Evolutionary conservation across 2,329 filamentous ascomycete genomes (phyloP).

Genomic region (Magnaporthiopsis poae): DNA sequence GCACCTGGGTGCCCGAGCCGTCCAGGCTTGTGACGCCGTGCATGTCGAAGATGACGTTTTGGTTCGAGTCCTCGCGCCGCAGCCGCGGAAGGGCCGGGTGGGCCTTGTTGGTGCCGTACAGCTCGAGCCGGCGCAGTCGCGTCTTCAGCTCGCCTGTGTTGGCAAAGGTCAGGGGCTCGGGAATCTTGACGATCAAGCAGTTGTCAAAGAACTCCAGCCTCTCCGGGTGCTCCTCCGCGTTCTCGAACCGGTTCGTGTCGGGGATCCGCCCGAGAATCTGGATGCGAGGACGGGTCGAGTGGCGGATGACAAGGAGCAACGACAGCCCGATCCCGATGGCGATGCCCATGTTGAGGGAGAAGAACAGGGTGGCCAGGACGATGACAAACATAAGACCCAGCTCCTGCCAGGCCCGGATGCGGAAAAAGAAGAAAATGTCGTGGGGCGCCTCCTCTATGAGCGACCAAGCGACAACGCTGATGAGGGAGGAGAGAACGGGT

Average conservation of each 20-base stretch:
- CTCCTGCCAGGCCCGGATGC: slow-evolving; percentile 77
- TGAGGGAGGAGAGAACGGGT: slow-evolving; percentile 86
- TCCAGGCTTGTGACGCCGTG: slow-evolving; percentile 95
- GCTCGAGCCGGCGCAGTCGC: slow-evolving; percentile 70
- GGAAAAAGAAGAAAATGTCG: slow-evolving; percentile 81
- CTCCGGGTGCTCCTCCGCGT: slow-evolving; percentile 64
- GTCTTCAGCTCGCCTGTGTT: slow-evolving; percentile 90
- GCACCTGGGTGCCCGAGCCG: slow-evolving; percentile 82
- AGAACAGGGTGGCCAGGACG: slow-evolving; percentile 85
- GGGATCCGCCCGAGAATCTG: slow-evolving; percentile 88
- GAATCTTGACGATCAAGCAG: slow-evolving; percentile 92
- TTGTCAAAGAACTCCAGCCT: slow-evolving; percentile 82
- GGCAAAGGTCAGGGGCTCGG: slow-evolving; percentile 89
- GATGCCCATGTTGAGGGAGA: slow-evolving; percentile 86
- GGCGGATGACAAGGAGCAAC: slow-evolving; percentile 76
- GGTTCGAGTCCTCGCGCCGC: slow-evolving; percentile 68
- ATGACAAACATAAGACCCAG: slow-evolving; percentile 81
- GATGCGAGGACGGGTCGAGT: slow-evolving; percentile 84
- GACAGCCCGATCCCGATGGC: slow-evolving; percentile 88
- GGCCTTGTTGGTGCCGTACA: slow-evolving; percentile 75
- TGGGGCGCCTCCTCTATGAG: slow-evolving; percentile 91
- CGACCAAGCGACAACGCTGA: slow-evolving; percentile 88
- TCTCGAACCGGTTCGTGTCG: slow-evolving; percentile 74
- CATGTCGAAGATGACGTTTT: slow-evolving; percentile 91
- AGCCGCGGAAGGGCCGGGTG: slow-evolving; percentile 81